These are phyloP conservation scores for Cryptococcus sp. DNA, from an alignment of 1,284 basidiomycete genomes.

Conservation along the genomic window DNA sequence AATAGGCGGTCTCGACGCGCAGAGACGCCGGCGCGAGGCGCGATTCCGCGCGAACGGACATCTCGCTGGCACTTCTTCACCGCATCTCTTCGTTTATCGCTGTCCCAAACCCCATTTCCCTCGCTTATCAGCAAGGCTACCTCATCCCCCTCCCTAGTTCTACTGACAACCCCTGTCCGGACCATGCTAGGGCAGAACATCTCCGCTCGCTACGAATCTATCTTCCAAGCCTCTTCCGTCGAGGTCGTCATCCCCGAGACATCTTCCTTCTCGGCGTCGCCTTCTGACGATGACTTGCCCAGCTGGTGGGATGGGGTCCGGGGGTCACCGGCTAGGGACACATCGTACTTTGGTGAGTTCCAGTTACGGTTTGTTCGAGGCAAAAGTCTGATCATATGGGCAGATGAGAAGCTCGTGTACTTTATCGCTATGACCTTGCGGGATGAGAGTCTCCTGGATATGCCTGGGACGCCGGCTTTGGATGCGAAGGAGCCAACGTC, in stretches of 20 bases:
- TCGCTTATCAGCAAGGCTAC: too few species aligned
- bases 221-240: conserved; percentile 63
- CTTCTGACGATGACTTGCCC: conserved; percentile 49
- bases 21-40: too few species aligned
- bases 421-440: conserved; percentile 60
- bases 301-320: conserved; percentile 58
- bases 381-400: conserved; percentile 15
- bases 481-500: conserved; percentile 53
- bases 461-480: conserved; percentile 7
- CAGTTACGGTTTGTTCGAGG: conserved; percentile 9
- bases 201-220: conserved; percentile 54
- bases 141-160: too few species aligned
- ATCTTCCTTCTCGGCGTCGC: conserved; percentile 60
- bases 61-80: too few species aligned
- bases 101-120: too few species aligned
- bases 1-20: too few species aligned
- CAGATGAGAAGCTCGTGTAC: conserved; percentile 71
- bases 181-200: too few species aligned
- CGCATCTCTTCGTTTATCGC: too few species aligned
- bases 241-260: conserved; percentile 63
- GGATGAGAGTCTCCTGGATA: conserved; percentile 27
- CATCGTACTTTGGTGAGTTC: conserved; percentile 14
- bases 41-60: too few species aligned
- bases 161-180: too few species aligned
- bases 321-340: conserved; percentile 52